Conservation (phyloP, 139 green algal genomes). For the Pleodorina starrii region DNA sequence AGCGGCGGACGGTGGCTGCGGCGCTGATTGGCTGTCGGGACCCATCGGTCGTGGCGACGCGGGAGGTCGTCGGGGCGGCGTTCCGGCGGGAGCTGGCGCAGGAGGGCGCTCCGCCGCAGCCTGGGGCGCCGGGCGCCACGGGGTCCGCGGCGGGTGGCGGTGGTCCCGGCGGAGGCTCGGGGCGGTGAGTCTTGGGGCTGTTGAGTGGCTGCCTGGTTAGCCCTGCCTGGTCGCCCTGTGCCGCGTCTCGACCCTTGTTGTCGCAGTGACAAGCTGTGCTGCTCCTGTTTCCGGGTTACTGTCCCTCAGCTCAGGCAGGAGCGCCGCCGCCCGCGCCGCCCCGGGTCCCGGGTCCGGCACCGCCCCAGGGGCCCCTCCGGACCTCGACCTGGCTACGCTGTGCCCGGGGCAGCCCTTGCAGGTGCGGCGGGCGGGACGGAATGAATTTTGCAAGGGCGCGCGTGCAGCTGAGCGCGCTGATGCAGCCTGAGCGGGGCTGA, state of each 20-base stretch:
- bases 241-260: no score
- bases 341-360: background rate
- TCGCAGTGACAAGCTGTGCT: background rate
- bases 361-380: background rate
- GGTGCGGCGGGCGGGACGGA: background rate
- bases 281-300: background rate
- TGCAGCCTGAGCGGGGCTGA: no score
- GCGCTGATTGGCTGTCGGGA: background rate
- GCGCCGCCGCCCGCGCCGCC: background rate
- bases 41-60: background rate
- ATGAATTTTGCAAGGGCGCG: no score
- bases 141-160: background rate
- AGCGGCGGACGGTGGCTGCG: conserved; percentile 64
- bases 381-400: background rate
- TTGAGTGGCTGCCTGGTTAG: no score
- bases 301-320: background rate
- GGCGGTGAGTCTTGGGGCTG: conserved; percentile 4
- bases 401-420: conserved; percentile 39
- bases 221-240: no score
- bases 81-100: conserved; percentile 29
- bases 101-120: conserved; percentile 13
- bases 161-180: background rate
- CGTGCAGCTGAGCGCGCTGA: no score
- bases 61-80: background rate
- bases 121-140: no score